Conservation (phyloP, 192 early-diverging fungal species). For the Coemansia reversa region DNA sequence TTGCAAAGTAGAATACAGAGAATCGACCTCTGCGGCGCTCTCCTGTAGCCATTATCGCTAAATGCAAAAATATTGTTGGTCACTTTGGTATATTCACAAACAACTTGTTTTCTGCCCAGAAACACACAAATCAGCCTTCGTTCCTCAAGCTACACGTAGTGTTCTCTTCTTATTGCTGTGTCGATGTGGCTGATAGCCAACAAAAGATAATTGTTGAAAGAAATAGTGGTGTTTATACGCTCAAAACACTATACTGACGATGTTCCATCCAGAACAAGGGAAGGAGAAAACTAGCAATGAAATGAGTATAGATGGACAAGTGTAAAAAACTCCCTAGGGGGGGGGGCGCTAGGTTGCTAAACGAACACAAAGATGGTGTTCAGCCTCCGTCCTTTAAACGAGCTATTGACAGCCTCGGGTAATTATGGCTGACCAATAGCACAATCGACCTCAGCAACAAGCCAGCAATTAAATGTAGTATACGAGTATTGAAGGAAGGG, state of each 20-base stretch:
- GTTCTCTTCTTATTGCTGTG: neutral
- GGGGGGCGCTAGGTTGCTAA: neutral
- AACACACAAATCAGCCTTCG: neutral
- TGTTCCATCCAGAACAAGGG: neutral
- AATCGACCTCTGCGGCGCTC: constrained; percentile 33
- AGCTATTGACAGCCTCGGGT: too few relatives aligned
- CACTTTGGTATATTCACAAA: neutral
- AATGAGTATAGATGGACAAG: too few relatives aligned
- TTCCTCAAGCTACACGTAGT: neutral
- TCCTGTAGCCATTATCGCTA: constrained; percentile 5
- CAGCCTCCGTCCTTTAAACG: too few relatives aligned
- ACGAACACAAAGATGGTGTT: too few relatives aligned
- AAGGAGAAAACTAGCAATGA: too few relatives aligned
- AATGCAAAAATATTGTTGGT: neutral
- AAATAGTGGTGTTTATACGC: neutral
- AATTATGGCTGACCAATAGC: too few relatives aligned
- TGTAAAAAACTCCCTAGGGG: too few relatives aligned
- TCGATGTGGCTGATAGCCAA: neutral
- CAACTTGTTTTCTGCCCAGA: neutral
- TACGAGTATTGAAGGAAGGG: too few relatives aligned
- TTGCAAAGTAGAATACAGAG: constrained; percentile 46
- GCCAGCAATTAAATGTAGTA: too few relatives aligned
- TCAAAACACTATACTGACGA: too few relatives aligned
- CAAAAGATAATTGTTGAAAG: neutral
- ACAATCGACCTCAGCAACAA: too few relatives aligned